Evolutionary conservation across 805 yeast species (phyloP), one percentile per base, ranked within the genome.

Genomic region (Ogataea nitratoaversa): DNA sequence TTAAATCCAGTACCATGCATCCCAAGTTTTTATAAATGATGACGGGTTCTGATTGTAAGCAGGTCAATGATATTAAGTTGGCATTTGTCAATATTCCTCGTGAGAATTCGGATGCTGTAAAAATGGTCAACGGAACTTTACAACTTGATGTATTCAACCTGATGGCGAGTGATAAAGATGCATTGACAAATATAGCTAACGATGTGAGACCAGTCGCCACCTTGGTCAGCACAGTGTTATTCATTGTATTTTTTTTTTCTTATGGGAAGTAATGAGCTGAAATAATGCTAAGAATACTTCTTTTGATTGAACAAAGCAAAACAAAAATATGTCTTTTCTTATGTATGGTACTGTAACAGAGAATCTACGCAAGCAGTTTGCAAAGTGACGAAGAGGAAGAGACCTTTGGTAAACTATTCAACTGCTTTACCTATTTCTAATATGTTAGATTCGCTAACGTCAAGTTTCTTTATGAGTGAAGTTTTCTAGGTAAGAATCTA

Each of bases 111-210:
- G 41, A 31, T 3, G 31, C 34, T 4, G 41, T 20, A 24, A 38
- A 32, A 5, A 37, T 30, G 17, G 30, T 18, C 19, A 41, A 20
- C n/a, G 40, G 31, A 12, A 29, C 24, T 19, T 33, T 28, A 24
- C 19, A 23, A 11, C 23, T 23, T 1, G 38, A 33, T 5, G 35
- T 18, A 17, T 29, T 37, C 12, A 41, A 23, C 12, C 24, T 19
- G 19, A 47, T 8, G 7, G 46, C 32, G 2, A 47, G 34, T 3
- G 48, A 38, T 33, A 47, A 23, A 7, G 48, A 42, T 3, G 47
- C 51, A 25, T 45, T 41, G 3, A 42, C 37, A 11, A 48, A 31
- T 14, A 29, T 14, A 5, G 16, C 8, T 16, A 29, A 16, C 14
- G 16, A 27, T 16, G 18, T 14, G 5, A 29, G 31, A 14, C 31